Percentiles rank a stretch among this genome's conserved stretches.
Conservation (phyloP, 352 stramenopile species). For the Globisporangium paroecandrum region DNA sequence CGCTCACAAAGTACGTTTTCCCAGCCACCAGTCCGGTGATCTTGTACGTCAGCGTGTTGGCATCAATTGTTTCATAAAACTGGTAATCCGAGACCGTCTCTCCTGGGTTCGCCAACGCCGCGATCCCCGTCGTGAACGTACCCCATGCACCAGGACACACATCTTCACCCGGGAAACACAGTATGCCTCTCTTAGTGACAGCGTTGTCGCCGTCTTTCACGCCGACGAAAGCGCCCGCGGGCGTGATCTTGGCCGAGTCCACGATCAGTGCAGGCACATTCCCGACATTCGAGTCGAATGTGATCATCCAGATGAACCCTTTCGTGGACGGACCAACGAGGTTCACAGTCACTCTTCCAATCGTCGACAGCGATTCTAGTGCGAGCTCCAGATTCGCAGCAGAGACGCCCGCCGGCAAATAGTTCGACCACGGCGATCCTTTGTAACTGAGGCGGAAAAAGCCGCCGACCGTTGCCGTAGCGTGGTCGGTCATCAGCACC, state of each 20-base stretch:
- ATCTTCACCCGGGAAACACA: conserved; percentile 45
- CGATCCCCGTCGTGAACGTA: conserved; percentile 29
- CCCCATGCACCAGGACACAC: conserved; percentile 52
- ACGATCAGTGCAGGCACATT: conserved; percentile 49
- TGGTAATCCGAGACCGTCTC: conserved; percentile 61
- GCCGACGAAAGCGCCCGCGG: conserved; percentile 35
- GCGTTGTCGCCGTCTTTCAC: conserved; percentile 81
- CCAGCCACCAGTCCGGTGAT: conserved; percentile 72
- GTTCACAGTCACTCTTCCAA: conserved; percentile 56
- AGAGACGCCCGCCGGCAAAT: conserved; percentile 39
- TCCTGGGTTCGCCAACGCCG: conserved; percentile 31
- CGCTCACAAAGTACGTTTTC: conserved; percentile 78
- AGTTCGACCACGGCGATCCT: conserved; percentile 67
- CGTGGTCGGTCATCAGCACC: conserved; percentile 59
- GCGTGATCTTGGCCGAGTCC: conserved; percentile 61
- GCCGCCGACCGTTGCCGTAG: conserved; percentile 32
- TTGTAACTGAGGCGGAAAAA: conserved; percentile 78
- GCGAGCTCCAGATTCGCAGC: conserved; percentile 44
- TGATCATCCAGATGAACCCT: conserved; percentile 71
- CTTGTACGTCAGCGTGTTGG: conserved; percentile 53
- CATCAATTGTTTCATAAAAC: conserved; percentile 68
- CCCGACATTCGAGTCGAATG: conserved; percentile 67
- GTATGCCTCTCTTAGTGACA: conserved; percentile 36
- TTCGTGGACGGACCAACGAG: conserved; percentile 26
- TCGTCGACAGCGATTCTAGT: conserved; percentile 58